A percentile compares a stretch with the other conserved stretches of the same genome.
Conservation (phyloP, 2,329 filamentous ascomycete genomes). For the Fusarium sp. region DNA sequence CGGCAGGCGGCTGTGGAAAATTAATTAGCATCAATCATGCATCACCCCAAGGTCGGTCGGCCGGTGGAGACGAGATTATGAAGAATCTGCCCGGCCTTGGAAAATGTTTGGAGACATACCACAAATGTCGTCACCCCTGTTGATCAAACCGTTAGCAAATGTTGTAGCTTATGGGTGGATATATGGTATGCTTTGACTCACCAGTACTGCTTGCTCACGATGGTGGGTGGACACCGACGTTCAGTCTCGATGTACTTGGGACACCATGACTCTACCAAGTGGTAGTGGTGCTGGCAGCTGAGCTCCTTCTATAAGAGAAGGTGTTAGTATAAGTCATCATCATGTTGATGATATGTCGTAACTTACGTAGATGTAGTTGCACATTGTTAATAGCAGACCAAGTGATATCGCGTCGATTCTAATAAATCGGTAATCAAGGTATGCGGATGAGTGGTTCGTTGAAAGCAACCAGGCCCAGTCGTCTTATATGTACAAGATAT, state of each 20-base stretch:
- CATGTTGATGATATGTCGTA: conserved; percentile 1
- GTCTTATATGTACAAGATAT: neutral
- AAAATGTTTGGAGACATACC: conserved; percentile 51
- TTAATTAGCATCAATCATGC: conserved; percentile 38
- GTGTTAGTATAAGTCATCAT: conserved; percentile 29
- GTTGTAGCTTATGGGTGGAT: conserved; percentile 3
- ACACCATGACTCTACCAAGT: conserved; percentile 62
- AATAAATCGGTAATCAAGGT: conserved; percentile 6
- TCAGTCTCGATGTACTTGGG: conserved; percentile 60
- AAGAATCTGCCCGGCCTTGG: conserved; percentile 18
- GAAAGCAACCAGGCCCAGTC: neutral
- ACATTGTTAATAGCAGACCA: conserved; percentile 54
- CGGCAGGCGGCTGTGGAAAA: conserved; percentile 53
- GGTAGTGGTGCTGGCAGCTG: conserved; percentile 65
- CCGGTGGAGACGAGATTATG: conserved; percentile 12
- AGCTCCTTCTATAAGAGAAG: conserved; percentile 59
- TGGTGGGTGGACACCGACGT: conserved; percentile 57
- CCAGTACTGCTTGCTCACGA: conserved; percentile 62
- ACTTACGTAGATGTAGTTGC: conserved; percentile 64
- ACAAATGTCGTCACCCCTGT: conserved; percentile 60
- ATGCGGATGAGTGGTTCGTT: neutral
- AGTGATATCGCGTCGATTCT: conserved; percentile 5
- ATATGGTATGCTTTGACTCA: conserved; percentile 45
- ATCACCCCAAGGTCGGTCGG: conserved; percentile 14
- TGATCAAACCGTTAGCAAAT: conserved; percentile 43